Evolutionary conservation across 176 grass and related monocot genomes (phyloP).

Genomic region (Avena eriantha): DNA sequence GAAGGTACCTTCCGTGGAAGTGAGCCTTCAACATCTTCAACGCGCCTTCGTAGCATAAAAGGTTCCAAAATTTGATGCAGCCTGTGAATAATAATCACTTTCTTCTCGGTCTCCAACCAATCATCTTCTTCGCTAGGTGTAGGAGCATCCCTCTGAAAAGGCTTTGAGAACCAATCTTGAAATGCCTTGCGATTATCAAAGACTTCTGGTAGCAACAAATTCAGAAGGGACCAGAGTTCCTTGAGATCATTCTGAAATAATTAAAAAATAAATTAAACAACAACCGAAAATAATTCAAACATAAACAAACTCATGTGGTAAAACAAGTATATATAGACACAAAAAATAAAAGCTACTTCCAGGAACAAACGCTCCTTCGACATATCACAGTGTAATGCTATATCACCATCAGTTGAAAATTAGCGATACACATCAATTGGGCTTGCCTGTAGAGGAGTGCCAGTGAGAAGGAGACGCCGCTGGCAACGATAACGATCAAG

Average conservation of each 20-base stretch:
- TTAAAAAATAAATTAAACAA: slow-evolving; percentile 34
- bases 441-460: slow-evolving; percentile 93
- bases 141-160: slow-evolving; percentile 78
- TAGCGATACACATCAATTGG: not conserved
- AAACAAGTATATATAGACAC: slow-evolving; percentile 10
- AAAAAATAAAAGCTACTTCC: slow-evolving; percentile 5
- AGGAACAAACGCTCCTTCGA: not conserved
- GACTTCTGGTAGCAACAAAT: slow-evolving; percentile 96
- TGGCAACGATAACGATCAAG: slow-evolving; percentile 97
- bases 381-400: slow-evolving; percentile 3
- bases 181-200: slow-evolving; percentile 99
- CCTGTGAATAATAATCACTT: slow-evolving; percentile 97
- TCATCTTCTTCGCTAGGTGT: slow-evolving; percentile 83
- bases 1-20: slow-evolving; percentile 83
- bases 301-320: slow-evolving; percentile 24
- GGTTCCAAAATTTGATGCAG: slow-evolving; percentile 99
- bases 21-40: slow-evolving; percentile 99
- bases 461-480: slow-evolving; percentile 92
- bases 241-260: slow-evolving; percentile 94
- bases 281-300: slow-evolving; percentile 2
- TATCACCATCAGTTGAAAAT: not conserved
- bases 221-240: slow-evolving; percentile 98
- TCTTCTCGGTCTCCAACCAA: slow-evolving; percentile 98
- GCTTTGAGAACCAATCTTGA: slow-evolving; percentile 99
- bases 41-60: slow-evolving; percentile 94